These are phyloP conservation scores for Candolleomyces efflorescens DNA, from an alignment of 768 basidiomycete genomes.

Conservation along the genomic window DNA sequence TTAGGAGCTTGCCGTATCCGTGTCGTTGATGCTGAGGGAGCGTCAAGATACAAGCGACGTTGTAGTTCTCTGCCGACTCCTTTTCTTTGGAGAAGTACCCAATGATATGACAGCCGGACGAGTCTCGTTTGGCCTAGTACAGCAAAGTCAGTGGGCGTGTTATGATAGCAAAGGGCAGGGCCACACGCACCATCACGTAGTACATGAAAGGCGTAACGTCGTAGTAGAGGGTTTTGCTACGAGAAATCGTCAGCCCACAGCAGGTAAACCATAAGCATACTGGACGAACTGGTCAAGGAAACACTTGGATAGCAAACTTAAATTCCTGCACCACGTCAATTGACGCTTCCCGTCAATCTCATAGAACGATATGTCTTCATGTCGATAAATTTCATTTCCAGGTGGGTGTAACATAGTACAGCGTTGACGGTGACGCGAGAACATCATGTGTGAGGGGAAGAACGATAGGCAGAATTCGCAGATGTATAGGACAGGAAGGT, in stretches of 20 bases:
- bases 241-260: conserved; percentile 17
- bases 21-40: conserved; percentile 96
- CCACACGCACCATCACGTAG: conserved; percentile 88
- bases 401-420: conserved; percentile 93
- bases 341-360: conserved; percentile 98
- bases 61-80: conserved; percentile 96
- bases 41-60: conserved; percentile 98
- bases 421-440: conserved; percentile 85
- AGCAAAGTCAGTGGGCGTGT: conserved; percentile 5
- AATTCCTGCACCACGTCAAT: conserved; percentile 93
- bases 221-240: conserved; percentile 96
- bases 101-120: conserved; percentile 87
- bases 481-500: conserved; percentile 91
- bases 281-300: conserved; percentile 91
- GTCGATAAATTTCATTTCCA: conserved; percentile 98
- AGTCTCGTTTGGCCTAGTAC: conserved; percentile 74
- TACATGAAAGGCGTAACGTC: conserved; percentile 99
- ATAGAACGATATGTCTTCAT: conserved; percentile 96
- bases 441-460: conserved; percentile 88
- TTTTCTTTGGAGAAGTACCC: conserved; percentile 99
- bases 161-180: not conserved
- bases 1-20: conserved; percentile 92
- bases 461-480: conserved; percentile 98
- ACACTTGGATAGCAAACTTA: conserved; percentile 95
- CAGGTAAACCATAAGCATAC: conserved; percentile 9